Percentiles rank a stretch among this genome's conserved stretches.
Evolutionary conservation across 306 rosid genomes (phyloP).

Genomic region (Mimosa bimucronata): DNA sequence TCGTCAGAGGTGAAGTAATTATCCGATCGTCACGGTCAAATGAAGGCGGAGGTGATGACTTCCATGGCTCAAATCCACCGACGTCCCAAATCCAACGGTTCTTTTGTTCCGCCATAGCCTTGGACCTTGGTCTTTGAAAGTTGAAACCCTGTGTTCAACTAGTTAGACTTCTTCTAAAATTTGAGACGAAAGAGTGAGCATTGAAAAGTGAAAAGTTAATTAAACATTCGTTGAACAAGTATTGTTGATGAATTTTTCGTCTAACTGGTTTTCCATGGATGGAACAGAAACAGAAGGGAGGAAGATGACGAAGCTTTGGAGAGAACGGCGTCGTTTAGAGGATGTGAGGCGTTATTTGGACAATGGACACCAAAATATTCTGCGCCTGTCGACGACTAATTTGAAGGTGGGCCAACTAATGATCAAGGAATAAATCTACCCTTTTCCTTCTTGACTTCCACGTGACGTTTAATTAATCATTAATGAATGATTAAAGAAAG

Average conservation of each 20-base stretch:
- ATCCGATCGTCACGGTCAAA: slow-evolving; percentile 49
- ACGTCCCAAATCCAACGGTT: slow-evolving; percentile 87
- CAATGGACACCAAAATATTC: background rate
- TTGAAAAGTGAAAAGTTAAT: background rate
- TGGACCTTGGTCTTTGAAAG: slow-evolving; percentile 28
- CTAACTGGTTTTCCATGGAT: background rate
- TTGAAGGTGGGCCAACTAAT: slow-evolving; percentile 36
- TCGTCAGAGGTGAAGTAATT: slow-evolving; percentile 50
- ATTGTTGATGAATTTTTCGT: background rate
- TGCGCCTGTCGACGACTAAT: background rate
- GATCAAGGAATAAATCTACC: background rate
- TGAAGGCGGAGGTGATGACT: slow-evolving; percentile 51
- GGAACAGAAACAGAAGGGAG: background rate
- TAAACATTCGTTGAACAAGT: background rate
- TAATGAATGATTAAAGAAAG: no score
- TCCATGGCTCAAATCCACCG: slow-evolving; percentile 77
- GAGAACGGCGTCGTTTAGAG: background rate
- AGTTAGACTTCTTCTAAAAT: slow-evolving; percentile 23
- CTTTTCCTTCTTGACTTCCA: background rate
- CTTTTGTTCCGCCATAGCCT: slow-evolving; percentile 69
- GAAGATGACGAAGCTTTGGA: background rate
- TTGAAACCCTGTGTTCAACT: no score
- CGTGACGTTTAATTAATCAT: slow-evolving; percentile 8
- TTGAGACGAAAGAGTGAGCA: background rate
- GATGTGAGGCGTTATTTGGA: background rate